phyloP scores from a whole-genome alignment of 1,284 basidiomycete species.

The Apiotrichum gracile region DNA sequence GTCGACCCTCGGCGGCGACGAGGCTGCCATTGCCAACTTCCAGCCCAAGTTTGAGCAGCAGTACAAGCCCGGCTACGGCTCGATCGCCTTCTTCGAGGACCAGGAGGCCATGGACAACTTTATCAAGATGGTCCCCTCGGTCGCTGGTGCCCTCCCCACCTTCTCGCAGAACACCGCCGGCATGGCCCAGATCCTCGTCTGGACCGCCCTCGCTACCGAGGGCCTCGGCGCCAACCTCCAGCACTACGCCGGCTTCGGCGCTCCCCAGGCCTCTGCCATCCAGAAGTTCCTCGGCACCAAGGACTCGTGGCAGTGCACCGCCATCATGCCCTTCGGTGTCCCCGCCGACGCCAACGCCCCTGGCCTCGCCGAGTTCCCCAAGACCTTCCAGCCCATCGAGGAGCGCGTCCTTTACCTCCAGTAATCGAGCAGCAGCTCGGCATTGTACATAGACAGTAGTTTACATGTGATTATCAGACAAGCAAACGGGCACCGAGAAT shows the following conservation, averaged over 20 bases:
- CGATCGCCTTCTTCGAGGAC: conserved; percentile 51
- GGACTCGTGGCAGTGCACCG: conserved; percentile 36
- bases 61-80: conserved; percentile 48
- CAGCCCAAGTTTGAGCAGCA: conserved; percentile 31
- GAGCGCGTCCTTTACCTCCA: conserved; percentile 9
- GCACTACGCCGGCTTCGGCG: conserved; percentile 24
- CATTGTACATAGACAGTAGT: neutral
- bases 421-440: neutral
- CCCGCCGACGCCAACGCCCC: conserved; percentile 9
- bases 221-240: conserved; percentile 46
- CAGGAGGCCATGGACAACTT: conserved; percentile 47
- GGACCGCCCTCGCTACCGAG: conserved; percentile 43
- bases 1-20: conserved; percentile 1
- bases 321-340: conserved; percentile 46
- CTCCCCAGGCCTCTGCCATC: conserved; percentile 24
- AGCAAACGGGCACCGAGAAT: too few species aligned
- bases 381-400: conserved; percentile 26
- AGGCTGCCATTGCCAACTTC: conserved; percentile 9
- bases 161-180: conserved; percentile 18
- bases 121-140: conserved; percentile 43
- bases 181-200: conserved; percentile 43
- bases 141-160: conserved; percentile 8
- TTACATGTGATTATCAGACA: too few species aligned
- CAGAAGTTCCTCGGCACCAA: conserved; percentile 36
- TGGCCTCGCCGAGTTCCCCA: conserved; percentile 14